Base-by-base conservation (phyloP, 208 protist genomes). In the Crithidia fasciculata region DNA sequence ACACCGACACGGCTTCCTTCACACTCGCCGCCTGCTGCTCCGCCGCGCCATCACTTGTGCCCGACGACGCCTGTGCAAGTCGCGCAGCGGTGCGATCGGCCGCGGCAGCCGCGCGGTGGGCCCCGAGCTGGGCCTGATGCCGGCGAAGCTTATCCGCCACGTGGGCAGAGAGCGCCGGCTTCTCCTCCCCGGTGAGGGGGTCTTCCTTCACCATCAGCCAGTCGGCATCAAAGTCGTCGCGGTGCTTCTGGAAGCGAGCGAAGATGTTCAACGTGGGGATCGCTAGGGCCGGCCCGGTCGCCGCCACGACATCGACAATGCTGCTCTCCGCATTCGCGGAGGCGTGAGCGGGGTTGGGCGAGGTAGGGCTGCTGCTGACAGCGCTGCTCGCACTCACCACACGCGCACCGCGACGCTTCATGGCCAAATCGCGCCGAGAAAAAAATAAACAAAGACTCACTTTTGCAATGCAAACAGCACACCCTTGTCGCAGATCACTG, bases 151-250 rank as follows among this genome's bases (percentile, higher is more conserved):
- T 86, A 2, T 82, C 59, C 19, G 70, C 50, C 10, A 92, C 66
- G n/a, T 86, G 79, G 0, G 58, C 69, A 10, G 69, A 64, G 16
- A 93, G 74, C 4, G 80, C 76, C 3, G 79, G 68, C 16, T 50
- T 60, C 36, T 66, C 61, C 2, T 69, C 57, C 16, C 64, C 77
- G 10, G 58, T 53, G 19, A 61, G 16, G 10, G 72, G 52, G 28
- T 93, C 88, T 64, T 94, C 88, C 64, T 94, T 69, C 44, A 93
- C 12, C 70, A 96, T 66, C 12, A 91, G 53, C 91, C 91, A 96
- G 39, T 93, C 78, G 10, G 54, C 72, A 40, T 84, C 84, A 55
- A 94, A 96, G 75, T 96, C 91, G 28, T 71, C 72, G 47, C 79
- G 76, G 19, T 81, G 70, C 52, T 69, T 79, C 61, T 96, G 91